A percentile compares a stretch with the other conserved stretches of the same genome.
Conservation (phyloP, 768 basidiomycete genomes). For the Lactarius deliciosus region DNA sequence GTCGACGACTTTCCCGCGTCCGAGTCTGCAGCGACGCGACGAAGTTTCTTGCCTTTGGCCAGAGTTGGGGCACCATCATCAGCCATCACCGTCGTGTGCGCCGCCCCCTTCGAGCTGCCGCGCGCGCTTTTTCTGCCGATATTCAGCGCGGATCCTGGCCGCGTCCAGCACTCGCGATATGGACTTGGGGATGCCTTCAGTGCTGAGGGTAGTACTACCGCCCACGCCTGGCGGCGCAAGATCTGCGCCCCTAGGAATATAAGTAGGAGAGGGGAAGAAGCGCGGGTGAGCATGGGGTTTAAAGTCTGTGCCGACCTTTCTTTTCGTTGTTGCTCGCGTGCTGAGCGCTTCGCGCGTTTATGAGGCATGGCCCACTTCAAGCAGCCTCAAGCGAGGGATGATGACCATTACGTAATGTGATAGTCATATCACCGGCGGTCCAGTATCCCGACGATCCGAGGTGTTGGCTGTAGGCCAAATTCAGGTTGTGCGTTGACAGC, state of each 20-base stretch:
- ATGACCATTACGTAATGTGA: no score
- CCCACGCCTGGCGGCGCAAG: slow-evolving; percentile 25
- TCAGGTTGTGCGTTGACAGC: no score
- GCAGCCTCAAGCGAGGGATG: no score
- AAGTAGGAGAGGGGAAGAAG: neutral
- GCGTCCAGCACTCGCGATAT: slow-evolving; percentile 66
- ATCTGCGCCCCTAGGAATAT: slow-evolving; percentile 31
- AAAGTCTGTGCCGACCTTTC: slow-evolving; percentile 32
- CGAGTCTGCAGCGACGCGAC: neutral
- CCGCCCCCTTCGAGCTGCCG: slow-evolving; percentile 38
- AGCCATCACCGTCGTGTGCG: slow-evolving; percentile 29
- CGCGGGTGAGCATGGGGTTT: neutral
- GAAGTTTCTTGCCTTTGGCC: slow-evolving; percentile 33
- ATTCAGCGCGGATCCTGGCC: slow-evolving; percentile 54
- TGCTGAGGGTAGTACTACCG: slow-evolving; percentile 29
- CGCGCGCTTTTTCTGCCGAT: slow-evolving; percentile 36
- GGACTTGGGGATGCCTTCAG: slow-evolving; percentile 73
- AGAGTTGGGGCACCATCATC: neutral
- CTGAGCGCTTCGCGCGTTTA: slow-evolving; percentile 34
- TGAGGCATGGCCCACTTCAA: no score
- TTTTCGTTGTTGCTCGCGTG: slow-evolving; percentile 34
- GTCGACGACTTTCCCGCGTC: slow-evolving; percentile 18
- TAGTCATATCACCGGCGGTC: no score
- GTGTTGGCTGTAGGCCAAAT: no score
- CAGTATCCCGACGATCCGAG: no score